phyloP scores from a whole-genome alignment of 805 yeast species.

The Ogataea salicorniae region DNA sequence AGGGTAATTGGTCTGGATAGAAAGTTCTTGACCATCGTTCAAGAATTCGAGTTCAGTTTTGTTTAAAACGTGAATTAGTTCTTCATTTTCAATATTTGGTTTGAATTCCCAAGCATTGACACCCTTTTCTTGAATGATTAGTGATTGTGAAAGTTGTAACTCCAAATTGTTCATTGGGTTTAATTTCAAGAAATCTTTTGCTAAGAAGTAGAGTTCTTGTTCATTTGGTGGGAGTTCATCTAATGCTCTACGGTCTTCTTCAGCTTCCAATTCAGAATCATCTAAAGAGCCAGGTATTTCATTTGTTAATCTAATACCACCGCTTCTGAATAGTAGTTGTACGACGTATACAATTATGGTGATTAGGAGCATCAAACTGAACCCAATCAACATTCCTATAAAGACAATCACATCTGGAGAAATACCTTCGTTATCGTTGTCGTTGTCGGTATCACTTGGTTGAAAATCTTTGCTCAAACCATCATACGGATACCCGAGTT shows the following conservation, averaged over 20 bases:
- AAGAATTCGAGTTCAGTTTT: conserved; percentile 56
- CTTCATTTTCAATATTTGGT: conserved; percentile 49
- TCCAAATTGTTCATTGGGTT: conserved; percentile 34
- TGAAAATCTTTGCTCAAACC: too few relatives aligned
- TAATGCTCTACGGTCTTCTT: conserved; percentile 54
- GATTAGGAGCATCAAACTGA: conserved; percentile 13
- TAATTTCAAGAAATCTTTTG: conserved; percentile 45
- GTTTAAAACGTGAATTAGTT: conserved; percentile 56
- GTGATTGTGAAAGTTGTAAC: conserved; percentile 47
- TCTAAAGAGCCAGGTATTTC: conserved; percentile 56
- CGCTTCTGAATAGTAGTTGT: conserved; percentile 11
- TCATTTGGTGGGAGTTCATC: conserved; percentile 61
- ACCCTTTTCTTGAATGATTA: conserved; percentile 80
- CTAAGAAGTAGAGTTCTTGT: conserved; percentile 63
- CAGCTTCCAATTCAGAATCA: conserved; percentile 55
- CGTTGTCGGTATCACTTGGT: background rate
- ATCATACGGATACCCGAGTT: too few relatives aligned
- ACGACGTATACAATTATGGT: conserved; percentile 12
- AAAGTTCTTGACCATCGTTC: conserved; percentile 40
- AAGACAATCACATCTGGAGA: conserved; percentile 15
- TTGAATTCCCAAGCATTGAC: conserved; percentile 86
- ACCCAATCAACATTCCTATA: conserved; percentile 22
- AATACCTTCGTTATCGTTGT: background rate
- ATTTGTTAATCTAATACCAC: conserved; percentile 25
- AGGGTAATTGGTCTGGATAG: conserved; percentile 78